These are phyloP conservation scores for Kodamaea plutei DNA, from an alignment of 1,139 yeast species.

Conservation along the genomic window DNA sequence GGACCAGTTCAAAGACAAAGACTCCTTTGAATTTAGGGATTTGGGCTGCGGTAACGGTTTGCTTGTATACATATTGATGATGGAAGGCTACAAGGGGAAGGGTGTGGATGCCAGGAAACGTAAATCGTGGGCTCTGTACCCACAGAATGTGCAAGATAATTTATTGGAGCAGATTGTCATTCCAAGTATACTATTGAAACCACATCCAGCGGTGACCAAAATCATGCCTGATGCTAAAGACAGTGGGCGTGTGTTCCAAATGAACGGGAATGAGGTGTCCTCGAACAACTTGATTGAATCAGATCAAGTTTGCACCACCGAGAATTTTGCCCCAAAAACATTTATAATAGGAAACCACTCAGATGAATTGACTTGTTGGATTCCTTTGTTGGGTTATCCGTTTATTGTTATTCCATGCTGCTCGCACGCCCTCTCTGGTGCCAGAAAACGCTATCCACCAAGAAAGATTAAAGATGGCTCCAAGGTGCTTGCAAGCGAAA, in stretches of 20 bases:
- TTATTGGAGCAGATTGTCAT: constrained; percentile 75
- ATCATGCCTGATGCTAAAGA: constrained; percentile 53
- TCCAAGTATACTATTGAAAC: constrained; percentile 66
- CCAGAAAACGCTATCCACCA: constrained; percentile 60
- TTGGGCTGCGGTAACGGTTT: constrained; percentile 96
- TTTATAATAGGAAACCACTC: constrained; percentile 93
- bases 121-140: constrained; percentile 81
- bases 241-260: constrained; percentile 59
- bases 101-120: constrained; percentile 91
- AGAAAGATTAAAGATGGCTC: constrained; percentile 14
- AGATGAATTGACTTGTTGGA: constrained; percentile 94
- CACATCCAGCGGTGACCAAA: constrained; percentile 57
- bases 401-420: constrained; percentile 95
- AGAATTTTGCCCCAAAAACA: constrained; percentile 63
- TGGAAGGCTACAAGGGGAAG: constrained; percentile 77
- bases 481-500: too few species aligned
- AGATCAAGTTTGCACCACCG: constrained; percentile 57
- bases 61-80: constrained; percentile 65
- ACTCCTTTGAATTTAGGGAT: constrained; percentile 71
- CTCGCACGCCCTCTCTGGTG: constrained; percentile 81
- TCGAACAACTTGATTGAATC: constrained; percentile 51
- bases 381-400: constrained; percentile 81
- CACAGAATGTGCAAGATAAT: constrained; percentile 51
- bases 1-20: constrained; percentile 38
- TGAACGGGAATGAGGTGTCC: constrained; percentile 13